Base-by-base conservation (phyloP, 192 early-diverging fungal genomes). In the Coemansia sp. region DNA sequence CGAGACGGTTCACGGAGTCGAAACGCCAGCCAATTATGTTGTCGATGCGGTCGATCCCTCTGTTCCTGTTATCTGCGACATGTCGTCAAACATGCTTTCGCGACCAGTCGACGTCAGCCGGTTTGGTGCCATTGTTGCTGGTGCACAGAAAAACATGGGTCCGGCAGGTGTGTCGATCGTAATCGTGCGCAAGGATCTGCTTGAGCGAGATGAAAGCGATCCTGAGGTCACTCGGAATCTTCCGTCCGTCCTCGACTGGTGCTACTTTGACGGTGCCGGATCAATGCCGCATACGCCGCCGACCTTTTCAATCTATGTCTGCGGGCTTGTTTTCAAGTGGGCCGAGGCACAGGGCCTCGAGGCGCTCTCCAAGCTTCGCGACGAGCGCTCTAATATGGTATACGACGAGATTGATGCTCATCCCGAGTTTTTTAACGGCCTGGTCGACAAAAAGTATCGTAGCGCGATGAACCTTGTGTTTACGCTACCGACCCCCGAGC, bases 261-360 rank as follows among this genome's bases (percentile, higher is more conserved):
- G 86, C 80, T 87, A 87, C 60, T 86, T 85, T 78, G 85, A 80
- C 51, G 82, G 89, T 41, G 86, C 91, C 57, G 81, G 86, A 53
- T 95, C 93, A 4, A 80, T 99, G 69, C 95, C 95, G 82, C 95
- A 99, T 64, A 99, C 96, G 25, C 96, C 96, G 41, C 95, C 96
- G 13, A 94, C 90, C 40, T 98, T 91, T 77, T 68, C 91, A 4
- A 77, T 99, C 61, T 99, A 98, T 75, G 86, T 99, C 43, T 85
- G 90, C 9, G 87, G 87, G 21, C 80, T 98, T 9, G 91, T 96
- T 15, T 91, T 95, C 80, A 84, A 96, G 59, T 91, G 90, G 88
- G 77, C 91, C 27, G 53, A 86, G 50, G 70, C 75, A 15, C 67
- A 81, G 49, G 86, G 88, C 7, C 55, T 99, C 7, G 73, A 71